phyloP scores from a whole-genome alignment of 257 asterid genomes.

The Datura wrightii region DNA sequence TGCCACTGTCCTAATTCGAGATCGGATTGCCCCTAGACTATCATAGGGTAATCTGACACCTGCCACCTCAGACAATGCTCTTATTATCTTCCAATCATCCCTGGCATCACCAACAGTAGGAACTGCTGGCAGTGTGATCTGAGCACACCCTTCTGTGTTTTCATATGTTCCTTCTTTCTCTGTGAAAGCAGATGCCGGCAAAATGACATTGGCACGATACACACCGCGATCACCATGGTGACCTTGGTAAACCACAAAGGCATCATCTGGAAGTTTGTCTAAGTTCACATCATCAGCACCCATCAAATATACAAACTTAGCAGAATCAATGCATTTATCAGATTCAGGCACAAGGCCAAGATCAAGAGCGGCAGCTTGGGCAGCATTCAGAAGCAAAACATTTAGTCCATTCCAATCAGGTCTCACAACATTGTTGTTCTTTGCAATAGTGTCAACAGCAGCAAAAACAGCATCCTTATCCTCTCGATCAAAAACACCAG shows the following conservation, averaged over 20 bases:
- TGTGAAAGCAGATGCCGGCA: constrained; percentile 90
- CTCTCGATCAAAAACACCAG: constrained; percentile 75
- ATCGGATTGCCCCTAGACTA: constrained; percentile 61
- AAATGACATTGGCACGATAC: constrained; percentile 91
- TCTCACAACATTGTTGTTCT: constrained; percentile 64
- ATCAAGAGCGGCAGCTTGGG: constrained; percentile 98
- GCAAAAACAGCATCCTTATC: constrained; percentile 87
- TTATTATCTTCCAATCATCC: constrained; percentile 91
- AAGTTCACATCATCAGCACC: constrained; percentile 89
- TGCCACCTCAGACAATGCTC: constrained; percentile 87
- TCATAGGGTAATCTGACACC: constrained; percentile 72
- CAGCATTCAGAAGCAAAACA: constrained; percentile 76
- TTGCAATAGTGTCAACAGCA: constrained; percentile 68
- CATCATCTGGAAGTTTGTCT: constrained; percentile 81
- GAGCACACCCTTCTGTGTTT: constrained; percentile 94
- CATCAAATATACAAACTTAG: constrained; percentile 88
- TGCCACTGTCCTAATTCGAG: constrained; percentile 78
- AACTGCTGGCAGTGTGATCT: constrained; percentile 86
- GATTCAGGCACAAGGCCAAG: constrained; percentile 94
- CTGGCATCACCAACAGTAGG: constrained; percentile 98
- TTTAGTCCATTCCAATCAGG: constrained; percentile 94
- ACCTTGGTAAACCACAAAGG: constrained; percentile 98
- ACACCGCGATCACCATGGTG: constrained; percentile 93
- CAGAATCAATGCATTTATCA: constrained; percentile 67
- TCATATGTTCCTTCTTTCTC: constrained; percentile 95